phyloP scores from a whole-genome alignment of 2,329 filamentous ascomycete genomes.

The Geosmithia morbida region DNA sequence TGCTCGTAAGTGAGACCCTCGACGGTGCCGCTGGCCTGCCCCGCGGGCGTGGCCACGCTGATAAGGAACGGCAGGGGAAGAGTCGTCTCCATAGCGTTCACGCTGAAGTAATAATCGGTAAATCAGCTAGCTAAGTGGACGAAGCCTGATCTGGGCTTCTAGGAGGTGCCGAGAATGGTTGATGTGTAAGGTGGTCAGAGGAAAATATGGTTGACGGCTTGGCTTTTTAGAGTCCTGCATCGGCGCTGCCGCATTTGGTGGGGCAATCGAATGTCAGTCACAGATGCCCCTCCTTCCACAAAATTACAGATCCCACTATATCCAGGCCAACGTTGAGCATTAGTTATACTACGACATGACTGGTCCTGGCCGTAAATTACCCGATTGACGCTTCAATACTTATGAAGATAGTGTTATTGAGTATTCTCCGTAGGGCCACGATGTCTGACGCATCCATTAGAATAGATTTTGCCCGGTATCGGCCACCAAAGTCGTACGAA shows the following conservation, averaged over 20 bases:
- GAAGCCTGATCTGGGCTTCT: background rate
- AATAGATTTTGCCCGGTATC: background rate
- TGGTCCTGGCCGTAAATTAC: background rate
- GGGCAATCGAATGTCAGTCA: background rate
- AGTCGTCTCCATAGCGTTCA: slow-evolving; percentile 42
- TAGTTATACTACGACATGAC: background rate
- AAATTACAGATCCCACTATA: background rate
- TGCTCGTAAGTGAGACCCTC: slow-evolving; percentile 42
- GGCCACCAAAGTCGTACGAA: background rate
- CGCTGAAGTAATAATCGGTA: background rate
- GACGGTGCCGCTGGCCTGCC: slow-evolving; percentile 20
- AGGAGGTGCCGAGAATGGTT: background rate
- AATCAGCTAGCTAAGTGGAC: background rate
- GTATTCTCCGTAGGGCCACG: too few relatives aligned
- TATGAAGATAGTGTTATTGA: too few relatives aligned
- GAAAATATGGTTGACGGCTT: background rate
- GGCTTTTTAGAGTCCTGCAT: slow-evolving; percentile 2
- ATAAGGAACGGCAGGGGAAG: slow-evolving; percentile 49
- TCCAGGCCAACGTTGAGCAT: too few relatives aligned
- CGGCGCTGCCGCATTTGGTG: background rate
- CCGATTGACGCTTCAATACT: background rate
- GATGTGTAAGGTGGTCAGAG: background rate
- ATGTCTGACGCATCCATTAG: too few relatives aligned
- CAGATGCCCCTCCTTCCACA: background rate
- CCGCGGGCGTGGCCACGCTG: slow-evolving; percentile 36